Conservation (phyloP, 2,329 filamentous ascomycete genomes). For the Exserohilum rostratum region DNA sequence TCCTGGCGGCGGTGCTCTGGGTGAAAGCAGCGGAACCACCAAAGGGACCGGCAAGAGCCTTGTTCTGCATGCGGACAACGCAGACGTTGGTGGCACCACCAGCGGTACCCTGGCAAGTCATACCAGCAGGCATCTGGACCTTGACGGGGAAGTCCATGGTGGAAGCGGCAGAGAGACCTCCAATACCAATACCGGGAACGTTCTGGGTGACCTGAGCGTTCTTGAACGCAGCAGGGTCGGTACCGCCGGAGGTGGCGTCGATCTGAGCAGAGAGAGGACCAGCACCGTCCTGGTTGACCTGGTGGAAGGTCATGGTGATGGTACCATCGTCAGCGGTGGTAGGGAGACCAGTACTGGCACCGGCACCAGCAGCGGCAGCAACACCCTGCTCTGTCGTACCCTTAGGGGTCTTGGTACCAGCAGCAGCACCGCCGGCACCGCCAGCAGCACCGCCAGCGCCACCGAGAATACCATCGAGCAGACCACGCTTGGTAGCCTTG, state of each 20-base stretch:
- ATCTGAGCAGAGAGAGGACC: slow-evolving; percentile 67
- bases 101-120: slow-evolving; percentile 67
- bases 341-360: slow-evolving; percentile 62
- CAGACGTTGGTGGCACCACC: slow-evolving; percentile 68
- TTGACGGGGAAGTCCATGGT: slow-evolving; percentile 69
- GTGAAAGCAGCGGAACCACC: slow-evolving; percentile 71
- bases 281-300: slow-evolving; percentile 74
- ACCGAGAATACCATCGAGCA: slow-evolving; percentile 27
- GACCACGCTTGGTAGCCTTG: slow-evolving; percentile 40
- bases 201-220: slow-evolving; percentile 64
- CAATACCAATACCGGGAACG: slow-evolving; percentile 64
- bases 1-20: slow-evolving; percentile 62
- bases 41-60: slow-evolving; percentile 67
- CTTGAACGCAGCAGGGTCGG: slow-evolving; percentile 65
- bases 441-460: slow-evolving; percentile 22
- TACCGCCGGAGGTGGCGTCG: slow-evolving; percentile 68
- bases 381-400: slow-evolving; percentile 61
- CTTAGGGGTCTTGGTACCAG: slow-evolving; percentile 56
- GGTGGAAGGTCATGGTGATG: slow-evolving; percentile 69
- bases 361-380: slow-evolving; percentile 60
- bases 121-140: slow-evolving; percentile 69
- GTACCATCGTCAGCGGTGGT: slow-evolving; percentile 66
- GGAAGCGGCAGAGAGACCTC: slow-evolving; percentile 64
- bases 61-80: slow-evolving; percentile 68
- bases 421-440: slow-evolving; percentile 20